Evolutionary conservation across 1,139 yeast species (phyloP).

Genomic region (Yamadazyma kanchanaburiensis): DNA sequence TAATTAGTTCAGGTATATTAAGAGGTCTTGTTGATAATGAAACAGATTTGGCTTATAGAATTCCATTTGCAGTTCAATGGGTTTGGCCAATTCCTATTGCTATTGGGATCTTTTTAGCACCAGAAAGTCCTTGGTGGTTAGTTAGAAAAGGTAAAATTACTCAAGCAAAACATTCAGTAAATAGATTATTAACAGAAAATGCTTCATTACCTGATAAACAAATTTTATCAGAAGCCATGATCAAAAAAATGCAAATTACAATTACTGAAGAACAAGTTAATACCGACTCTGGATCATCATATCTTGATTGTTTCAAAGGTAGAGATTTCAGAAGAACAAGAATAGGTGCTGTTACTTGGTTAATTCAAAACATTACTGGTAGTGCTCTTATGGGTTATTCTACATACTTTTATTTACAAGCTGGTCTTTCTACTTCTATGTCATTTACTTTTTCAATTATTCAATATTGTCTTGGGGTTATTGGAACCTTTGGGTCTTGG

Average conservation of each 20-base stretch:
- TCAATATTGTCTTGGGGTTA: conserved; percentile 46
- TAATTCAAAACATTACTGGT: conserved; percentile 52
- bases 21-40: conserved; percentile 29
- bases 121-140: conserved; percentile 45
- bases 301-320: conserved; percentile 50
- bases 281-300: conserved; percentile 25
- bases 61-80: conserved; percentile 53
- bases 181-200: conserved; percentile 32
- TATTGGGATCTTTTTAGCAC: conserved; percentile 35
- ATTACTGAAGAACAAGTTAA: conserved; percentile 40
- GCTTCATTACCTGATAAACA: conserved; percentile 32
- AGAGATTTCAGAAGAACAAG: conserved; percentile 53
- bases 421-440: conserved; percentile 41
- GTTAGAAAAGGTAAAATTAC: conserved; percentile 30
- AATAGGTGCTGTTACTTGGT: conserved; percentile 45
- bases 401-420: conserved; percentile 52
- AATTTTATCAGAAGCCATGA: conserved; percentile 36
- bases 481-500: conserved; percentile 54
- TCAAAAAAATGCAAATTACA: conserved; percentile 40
- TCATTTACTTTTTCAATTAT: conserved; percentile 47
- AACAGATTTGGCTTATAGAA: conserved; percentile 30
- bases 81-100: conserved; percentile 53
- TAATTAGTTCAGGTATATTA: conserved; percentile 45
- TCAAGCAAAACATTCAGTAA: conserved; percentile 34
- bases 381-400: conserved; percentile 51